Base-by-base conservation (phyloP, 1,284 basidiomycete genomes). In the Heterobasidion parviporum region DNA sequence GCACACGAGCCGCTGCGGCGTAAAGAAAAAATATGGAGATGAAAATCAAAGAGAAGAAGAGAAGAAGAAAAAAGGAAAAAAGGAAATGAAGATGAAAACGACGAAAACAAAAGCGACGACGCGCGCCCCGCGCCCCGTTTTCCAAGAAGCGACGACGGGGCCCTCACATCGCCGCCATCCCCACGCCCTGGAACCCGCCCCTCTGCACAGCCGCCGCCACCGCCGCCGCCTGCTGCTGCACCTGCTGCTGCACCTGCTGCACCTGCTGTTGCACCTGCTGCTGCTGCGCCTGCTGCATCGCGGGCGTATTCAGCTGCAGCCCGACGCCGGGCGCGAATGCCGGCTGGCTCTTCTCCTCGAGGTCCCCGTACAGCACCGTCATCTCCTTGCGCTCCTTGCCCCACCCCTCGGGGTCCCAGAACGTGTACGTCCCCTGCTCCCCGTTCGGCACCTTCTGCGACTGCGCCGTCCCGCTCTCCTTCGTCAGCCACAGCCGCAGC, bases 401-500 rank as follows among this genome's bases (percentile, higher is more conserved):
- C 93, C 94, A 97, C 62, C 83, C 83, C 54, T 91, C 88, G 7
- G 91, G 87, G 67, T 97, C 94, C 84, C 93, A 96, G 75, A 89
- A 92, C 49, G 92, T 91, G 73, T 95, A 96, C 50, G 83, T 82
- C 18, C 94, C 94, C 59, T 89, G 83, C 72, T 97, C 94, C 65
- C 90, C 92, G 48, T 89, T 89, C n/a, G 81, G 82, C 33, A 94
- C 87, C 74, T 96, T 95, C 66, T 91, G 85, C 56, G 88, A 88
- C 20, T 89, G 85, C 59, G 87, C 79, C 48, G 87, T 88, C 41
- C 87, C 89, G 50, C 82, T 85, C 71, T 97, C 94, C 69, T 96
- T 97, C 52, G 94, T 97, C 68, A 98, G 83, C 96, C 96, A 99
- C 61, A 96, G 76, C 59, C 91, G 87, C 59, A 94, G 78, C 64